Percentiles rank a stretch among this genome's conserved stretches.
These are phyloP conservation scores for Blastobotrys chiropterorum DNA, from an alignment of 805 yeast species.

Conservation along the genomic window DNA sequence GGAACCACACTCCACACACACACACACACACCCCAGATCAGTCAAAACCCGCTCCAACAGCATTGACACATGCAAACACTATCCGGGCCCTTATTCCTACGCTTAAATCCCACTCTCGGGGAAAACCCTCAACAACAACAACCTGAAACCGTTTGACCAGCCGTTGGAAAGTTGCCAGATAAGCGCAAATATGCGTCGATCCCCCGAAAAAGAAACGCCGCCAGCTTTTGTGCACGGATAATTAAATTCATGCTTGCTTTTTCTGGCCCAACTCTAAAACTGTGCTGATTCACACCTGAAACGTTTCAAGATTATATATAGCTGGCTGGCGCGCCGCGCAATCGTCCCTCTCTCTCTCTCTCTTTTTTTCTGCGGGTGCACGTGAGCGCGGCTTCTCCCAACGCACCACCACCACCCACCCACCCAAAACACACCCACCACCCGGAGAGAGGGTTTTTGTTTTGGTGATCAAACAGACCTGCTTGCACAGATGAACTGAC, in stretches of 20 bases:
- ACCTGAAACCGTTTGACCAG: constrained; percentile 1
- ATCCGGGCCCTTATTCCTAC: background rate
- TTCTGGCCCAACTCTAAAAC: background rate
- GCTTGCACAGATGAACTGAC: background rate
- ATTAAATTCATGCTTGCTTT: background rate
- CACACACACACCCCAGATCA: background rate
- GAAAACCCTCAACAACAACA: background rate
- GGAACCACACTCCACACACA: background rate
- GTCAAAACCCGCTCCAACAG: background rate
- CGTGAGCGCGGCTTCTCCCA: too few species aligned
- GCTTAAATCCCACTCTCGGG: too few species aligned
- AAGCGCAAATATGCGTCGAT: constrained; percentile 1
- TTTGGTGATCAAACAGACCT: background rate
- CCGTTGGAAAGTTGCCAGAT: constrained; percentile 3
- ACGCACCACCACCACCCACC: too few species aligned
- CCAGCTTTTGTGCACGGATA: background rate
- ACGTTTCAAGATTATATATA: background rate
- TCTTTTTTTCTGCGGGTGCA: too few species aligned
- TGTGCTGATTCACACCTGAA: background rate
- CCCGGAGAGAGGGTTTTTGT: background rate
- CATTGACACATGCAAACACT: background rate
- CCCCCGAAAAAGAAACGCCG: background rate
- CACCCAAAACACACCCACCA: too few species aligned
- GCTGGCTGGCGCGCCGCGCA: too few species aligned
- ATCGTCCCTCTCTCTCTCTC: too few species aligned